phyloP scores from a whole-genome alignment of 2,329 filamentous ascomycete genomes.

The Fusarium sp. region DNA sequence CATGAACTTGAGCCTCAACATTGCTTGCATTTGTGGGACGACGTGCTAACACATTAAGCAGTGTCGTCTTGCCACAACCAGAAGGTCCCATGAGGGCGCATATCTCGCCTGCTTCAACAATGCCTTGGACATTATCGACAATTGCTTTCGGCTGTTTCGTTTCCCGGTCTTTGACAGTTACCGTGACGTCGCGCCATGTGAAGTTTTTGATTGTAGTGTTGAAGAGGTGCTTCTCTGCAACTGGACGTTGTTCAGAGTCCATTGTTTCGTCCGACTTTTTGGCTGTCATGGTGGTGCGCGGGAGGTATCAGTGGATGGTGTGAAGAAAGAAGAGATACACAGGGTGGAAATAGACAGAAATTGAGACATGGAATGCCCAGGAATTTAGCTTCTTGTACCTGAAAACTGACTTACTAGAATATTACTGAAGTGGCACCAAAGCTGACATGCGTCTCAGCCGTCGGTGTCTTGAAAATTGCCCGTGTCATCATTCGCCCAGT shows the following conservation, averaged over 20 bases:
- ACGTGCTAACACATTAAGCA: conserved; percentile 82
- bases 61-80: conserved; percentile 82
- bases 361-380: background rate
- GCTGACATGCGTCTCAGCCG: conserved; percentile 2
- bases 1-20: conserved; percentile 60
- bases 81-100: conserved; percentile 85
- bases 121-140: conserved; percentile 71
- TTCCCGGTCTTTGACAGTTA: conserved; percentile 78
- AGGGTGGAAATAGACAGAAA: background rate
- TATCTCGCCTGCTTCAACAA: conserved; percentile 76
- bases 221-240: conserved; percentile 63
- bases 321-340: background rate
- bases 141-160: conserved; percentile 73
- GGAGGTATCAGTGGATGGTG: background rate
- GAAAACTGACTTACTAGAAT: background rate
- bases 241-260: conserved; percentile 44
- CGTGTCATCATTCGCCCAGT: conserved; percentile 1
- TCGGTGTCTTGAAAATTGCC: conserved; percentile 31
- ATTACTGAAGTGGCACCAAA: background rate
- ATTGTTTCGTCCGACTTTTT: conserved; percentile 23
- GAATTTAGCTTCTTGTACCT: background rate
- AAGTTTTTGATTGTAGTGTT: conserved; percentile 75
- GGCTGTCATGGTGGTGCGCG: conserved; percentile 12
- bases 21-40: conserved; percentile 57
- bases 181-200: conserved; percentile 74